A percentile compares a stretch with the other conserved stretches of the same genome.
Conservation (phyloP, 805 yeast species). For the Candida jianshihensis region DNA sequence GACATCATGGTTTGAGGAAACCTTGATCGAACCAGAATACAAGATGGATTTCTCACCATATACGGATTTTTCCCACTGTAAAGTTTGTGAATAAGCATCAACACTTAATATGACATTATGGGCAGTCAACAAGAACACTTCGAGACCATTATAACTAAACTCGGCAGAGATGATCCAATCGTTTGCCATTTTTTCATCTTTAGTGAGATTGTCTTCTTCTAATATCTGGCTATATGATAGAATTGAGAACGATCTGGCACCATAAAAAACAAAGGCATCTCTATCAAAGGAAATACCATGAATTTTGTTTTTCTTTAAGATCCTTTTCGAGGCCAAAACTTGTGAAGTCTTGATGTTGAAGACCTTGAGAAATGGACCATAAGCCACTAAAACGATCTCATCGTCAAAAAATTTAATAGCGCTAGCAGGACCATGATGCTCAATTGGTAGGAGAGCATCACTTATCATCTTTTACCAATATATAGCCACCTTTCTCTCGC, state of each 20-base stretch:
- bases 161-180: slow-evolving; percentile 78
- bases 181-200: slow-evolving; percentile 44
- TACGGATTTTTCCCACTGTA: slow-evolving; percentile 27
- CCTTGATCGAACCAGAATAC: slow-evolving; percentile 75
- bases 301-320: slow-evolving; percentile 70
- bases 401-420: slow-evolving; percentile 40
- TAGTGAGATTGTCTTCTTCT: slow-evolving; percentile 12
- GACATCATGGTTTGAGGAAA: slow-evolving; percentile 33
- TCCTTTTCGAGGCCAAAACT: slow-evolving; percentile 31
- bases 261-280: slow-evolving; percentile 42
- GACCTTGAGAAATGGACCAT: slow-evolving; percentile 60
- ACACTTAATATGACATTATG: slow-evolving; percentile 59
- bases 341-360: slow-evolving; percentile 38
- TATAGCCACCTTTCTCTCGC: too few species aligned
- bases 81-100: slow-evolving; percentile 22
- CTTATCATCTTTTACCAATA: background rate
- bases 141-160: slow-evolving; percentile 33
- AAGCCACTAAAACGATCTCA: slow-evolving; percentile 48
- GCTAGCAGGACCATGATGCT: slow-evolving; percentile 66
- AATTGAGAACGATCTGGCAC: slow-evolving; percentile 63
- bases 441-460: slow-evolving; percentile 1
- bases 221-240: slow-evolving; percentile 27
- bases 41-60: slow-evolving; percentile 74
- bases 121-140: slow-evolving; percentile 59
- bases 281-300: slow-evolving; percentile 58